These are phyloP conservation scores for Lichenothelia convexa DNA, from an alignment of 495 filamentous ascomycete genomes.

Conservation along the genomic window DNA sequence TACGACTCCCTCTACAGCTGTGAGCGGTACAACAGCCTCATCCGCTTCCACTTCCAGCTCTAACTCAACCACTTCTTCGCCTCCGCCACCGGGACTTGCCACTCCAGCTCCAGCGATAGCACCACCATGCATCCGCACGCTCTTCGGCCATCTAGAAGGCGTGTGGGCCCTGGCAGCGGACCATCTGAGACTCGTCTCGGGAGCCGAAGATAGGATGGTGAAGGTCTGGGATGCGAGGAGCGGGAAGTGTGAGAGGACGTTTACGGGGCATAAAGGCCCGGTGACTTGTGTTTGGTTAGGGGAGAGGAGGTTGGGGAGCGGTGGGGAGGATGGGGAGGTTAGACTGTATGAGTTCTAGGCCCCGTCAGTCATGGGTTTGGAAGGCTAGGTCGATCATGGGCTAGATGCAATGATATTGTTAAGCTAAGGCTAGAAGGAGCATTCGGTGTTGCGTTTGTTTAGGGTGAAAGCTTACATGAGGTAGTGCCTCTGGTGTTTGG, in stretches of 20 bases:
- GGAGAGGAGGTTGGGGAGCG: slow-evolving; percentile 71
- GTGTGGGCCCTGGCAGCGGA: slow-evolving; percentile 92
- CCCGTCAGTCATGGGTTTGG: too few species aligned
- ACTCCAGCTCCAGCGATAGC: slow-evolving; percentile 11
- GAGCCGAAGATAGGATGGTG: slow-evolving; percentile 83
- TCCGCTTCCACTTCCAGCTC: background rate
- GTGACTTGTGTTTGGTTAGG: slow-evolving; percentile 86
- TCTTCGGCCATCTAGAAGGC: slow-evolving; percentile 92
- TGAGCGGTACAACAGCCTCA: background rate
- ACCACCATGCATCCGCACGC: slow-evolving; percentile 53
- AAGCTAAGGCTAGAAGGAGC: too few species aligned
- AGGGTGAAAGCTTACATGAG: too few species aligned
- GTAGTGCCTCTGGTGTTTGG: too few species aligned
- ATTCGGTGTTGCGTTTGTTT: too few species aligned
- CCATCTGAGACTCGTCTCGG: slow-evolving; percentile 71
- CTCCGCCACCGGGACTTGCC: slow-evolving; percentile 7
- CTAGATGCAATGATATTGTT: too few species aligned
- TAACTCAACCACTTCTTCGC: background rate
- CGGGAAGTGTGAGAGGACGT: slow-evolving; percentile 79
- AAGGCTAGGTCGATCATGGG: too few species aligned
- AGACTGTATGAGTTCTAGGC: slow-evolving; percentile 35
- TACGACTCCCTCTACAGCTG: too few species aligned
- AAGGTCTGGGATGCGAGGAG: slow-evolving; percentile 92
- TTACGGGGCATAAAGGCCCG: slow-evolving; percentile 71
- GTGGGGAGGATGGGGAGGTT: slow-evolving; percentile 82